phyloP scores from a whole-genome alignment of 2,329 filamentous ascomycete species.

The Arthrinium puccinioides region DNA sequence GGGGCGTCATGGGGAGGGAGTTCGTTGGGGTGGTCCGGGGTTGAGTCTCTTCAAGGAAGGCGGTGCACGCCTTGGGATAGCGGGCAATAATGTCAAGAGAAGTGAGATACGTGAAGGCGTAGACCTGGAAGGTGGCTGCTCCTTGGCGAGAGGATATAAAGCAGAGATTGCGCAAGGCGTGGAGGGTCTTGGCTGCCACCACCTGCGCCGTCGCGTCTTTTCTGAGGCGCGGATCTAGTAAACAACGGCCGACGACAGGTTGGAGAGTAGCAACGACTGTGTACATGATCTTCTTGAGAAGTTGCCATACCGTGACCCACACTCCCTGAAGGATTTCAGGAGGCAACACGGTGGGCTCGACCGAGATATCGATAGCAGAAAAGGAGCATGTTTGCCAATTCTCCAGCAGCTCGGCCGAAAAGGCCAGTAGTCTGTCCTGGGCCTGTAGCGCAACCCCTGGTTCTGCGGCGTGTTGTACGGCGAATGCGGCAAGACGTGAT shows the following conservation, averaged over 20 bases:
- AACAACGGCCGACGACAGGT: conserved; percentile 59
- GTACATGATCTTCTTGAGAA: conserved; percentile 71
- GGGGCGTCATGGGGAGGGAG: conserved; percentile 46
- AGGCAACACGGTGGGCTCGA: conserved; percentile 57
- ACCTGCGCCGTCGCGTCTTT: conserved; percentile 45
- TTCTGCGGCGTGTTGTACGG: conserved; percentile 48
- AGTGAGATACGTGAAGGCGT: conserved; percentile 75
- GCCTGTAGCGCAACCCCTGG: conserved; percentile 36
- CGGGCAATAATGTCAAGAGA: conserved; percentile 74
- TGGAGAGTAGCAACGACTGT: conserved; percentile 68
- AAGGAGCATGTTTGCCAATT: conserved; percentile 72
- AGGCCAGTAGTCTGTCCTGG: conserved; percentile 58
- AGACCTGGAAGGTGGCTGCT: conserved; percentile 70
- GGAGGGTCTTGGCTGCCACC: conserved; percentile 64
- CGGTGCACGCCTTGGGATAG: conserved; percentile 57
- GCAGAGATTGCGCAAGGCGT: conserved; percentile 68
- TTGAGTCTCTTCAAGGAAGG: conserved; percentile 59
- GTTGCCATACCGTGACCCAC: conserved; percentile 64
- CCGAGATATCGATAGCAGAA: conserved; percentile 61
- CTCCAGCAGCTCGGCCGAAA: conserved; percentile 57
- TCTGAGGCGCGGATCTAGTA: conserved; percentile 42
- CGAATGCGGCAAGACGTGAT: conserved; percentile 56
- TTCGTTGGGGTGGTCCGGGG: conserved; percentile 40
- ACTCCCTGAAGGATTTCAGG: conserved; percentile 59
- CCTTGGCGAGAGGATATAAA: conserved; percentile 75